Conservation (phyloP, 192 early-diverging fungal genomes). For the Glomus cerebriforme region DNA sequence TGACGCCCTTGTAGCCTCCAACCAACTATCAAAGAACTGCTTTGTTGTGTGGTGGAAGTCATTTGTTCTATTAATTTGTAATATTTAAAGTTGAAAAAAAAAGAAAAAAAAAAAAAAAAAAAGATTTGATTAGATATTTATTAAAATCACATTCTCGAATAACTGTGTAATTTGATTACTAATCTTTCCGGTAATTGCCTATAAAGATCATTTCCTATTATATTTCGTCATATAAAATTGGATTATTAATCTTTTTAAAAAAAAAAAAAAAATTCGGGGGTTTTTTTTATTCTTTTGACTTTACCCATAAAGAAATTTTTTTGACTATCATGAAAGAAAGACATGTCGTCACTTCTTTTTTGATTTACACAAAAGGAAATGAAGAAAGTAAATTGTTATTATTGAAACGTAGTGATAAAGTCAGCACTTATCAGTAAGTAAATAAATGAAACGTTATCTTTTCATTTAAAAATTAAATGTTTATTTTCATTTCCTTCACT, state of each 20-base stretch:
- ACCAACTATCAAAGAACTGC: slow-evolving; percentile 63
- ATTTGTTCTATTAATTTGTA: not conserved
- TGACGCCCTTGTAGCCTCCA: slow-evolving; percentile 54
- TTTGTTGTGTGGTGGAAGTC: slow-evolving; percentile 4
- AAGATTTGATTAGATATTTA: too few relatives aligned
- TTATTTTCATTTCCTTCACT: not conserved
- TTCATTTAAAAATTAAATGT: not conserved
- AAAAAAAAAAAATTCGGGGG: too few relatives aligned
- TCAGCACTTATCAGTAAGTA: slow-evolving; percentile 7
- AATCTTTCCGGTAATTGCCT: too few relatives aligned
- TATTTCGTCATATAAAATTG: too few relatives aligned
- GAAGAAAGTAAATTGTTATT: not conserved
- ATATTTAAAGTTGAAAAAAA: not conserved
- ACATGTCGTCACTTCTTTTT: slow-evolving; percentile 10
- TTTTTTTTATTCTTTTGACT: too few relatives aligned
- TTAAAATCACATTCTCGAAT: too few relatives aligned
- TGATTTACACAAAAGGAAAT: not conserved
- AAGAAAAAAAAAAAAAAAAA: too few relatives aligned
- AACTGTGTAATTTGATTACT: too few relatives aligned
- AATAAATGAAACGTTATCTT: not conserved
- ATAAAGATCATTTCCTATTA: too few relatives aligned
- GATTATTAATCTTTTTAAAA: too few relatives aligned
- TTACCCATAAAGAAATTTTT: too few relatives aligned
- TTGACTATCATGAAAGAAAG: slow-evolving; percentile 8
- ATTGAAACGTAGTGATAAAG: slow-evolving; percentile 21